Base-by-base conservation (phyloP, 768 basidiomycete species). In the Rhodotorula graminis region DNA sequence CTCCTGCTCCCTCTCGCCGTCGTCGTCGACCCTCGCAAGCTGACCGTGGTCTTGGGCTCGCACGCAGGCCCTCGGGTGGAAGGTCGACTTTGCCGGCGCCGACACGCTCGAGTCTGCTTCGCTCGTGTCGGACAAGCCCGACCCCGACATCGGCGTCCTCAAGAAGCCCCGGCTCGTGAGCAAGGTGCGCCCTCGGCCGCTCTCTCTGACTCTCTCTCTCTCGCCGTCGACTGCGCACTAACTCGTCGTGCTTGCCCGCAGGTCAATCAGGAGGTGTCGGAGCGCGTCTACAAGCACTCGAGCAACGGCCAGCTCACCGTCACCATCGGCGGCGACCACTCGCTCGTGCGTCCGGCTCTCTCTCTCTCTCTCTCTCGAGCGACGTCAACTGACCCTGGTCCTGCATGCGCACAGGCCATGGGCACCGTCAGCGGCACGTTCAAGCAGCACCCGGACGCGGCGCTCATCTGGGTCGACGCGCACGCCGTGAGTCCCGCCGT, bases 281-380 rank as follows among this genome's bases (percentile, higher is more conserved):
- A 85, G 49, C 87, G 82, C 46, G 90, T 98, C n/a, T 87, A 87
- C 21, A 85, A 79, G 4, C 90, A 93, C 81, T 88, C 87, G 37
- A 85, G 85, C 82, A 87, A 87, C 65, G 93, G 95, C 3, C 85
- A 88, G 77, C 83, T 99, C 33, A 90, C 93, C 16, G 83, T 99
- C 21, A 97, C 93, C 3, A 84, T 98, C 14, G 96, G 96, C 19
- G 96, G 96, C 21, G 96, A 99, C 79, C 96, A 99, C 82, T 94
- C 92, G 68, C 83, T 98, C 80, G 91, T 90, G 71, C 65, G 55
- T 21, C 12, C 2, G 14, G 25, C 10, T 10, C 2, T 12, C 14
- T 21, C 25, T 27, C 25, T 88, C n/a, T 84, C 21, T 15, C 23
- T 4, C 4, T 40, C 15, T 5, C 2, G 46, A 21, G 25, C 21